phyloP scores from a whole-genome alignment of 371 early-diverging fungal genomes.

The Gilbertella persicaria region DNA sequence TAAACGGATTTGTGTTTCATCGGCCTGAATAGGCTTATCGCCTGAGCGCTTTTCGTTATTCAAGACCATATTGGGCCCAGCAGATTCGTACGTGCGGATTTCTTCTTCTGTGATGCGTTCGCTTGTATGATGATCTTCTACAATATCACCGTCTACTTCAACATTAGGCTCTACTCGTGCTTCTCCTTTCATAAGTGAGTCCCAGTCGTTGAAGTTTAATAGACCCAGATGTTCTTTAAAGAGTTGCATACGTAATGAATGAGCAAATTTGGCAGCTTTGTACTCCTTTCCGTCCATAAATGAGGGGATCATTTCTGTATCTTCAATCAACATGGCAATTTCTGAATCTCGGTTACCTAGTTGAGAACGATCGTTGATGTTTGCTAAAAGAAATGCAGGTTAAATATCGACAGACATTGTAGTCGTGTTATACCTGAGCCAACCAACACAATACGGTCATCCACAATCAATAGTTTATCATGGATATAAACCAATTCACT shows the following conservation, averaged over 20 bases:
- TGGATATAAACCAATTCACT: constrained; percentile 92
- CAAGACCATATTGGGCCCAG: constrained; percentile 29
- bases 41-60: constrained; percentile 30
- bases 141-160: neutral
- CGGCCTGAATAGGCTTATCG: neutral
- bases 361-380: constrained; percentile 76
- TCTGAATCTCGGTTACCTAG: constrained; percentile 92
- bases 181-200: constrained; percentile 1
- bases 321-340: constrained; percentile 85
- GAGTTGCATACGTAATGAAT: constrained; percentile 72
- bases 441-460: constrained; percentile 79
- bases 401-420: neutral
- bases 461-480: constrained; percentile 90
- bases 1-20: neutral
- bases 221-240: constrained; percentile 87
- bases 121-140: constrained; percentile 8
- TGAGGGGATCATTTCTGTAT: constrained; percentile 66
- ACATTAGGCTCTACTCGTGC: neutral
- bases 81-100: constrained; percentile 20
- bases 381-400: constrained; percentile 26
- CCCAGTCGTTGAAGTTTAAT: constrained; percentile 44
- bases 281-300: constrained; percentile 76
- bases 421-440: constrained; percentile 66
- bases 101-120: constrained; percentile 19
- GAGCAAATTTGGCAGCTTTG: constrained; percentile 75